Evolutionary conservation across 169 alveolate species (phyloP).

Genomic region (Plasmodium billcollinsi): DNA sequence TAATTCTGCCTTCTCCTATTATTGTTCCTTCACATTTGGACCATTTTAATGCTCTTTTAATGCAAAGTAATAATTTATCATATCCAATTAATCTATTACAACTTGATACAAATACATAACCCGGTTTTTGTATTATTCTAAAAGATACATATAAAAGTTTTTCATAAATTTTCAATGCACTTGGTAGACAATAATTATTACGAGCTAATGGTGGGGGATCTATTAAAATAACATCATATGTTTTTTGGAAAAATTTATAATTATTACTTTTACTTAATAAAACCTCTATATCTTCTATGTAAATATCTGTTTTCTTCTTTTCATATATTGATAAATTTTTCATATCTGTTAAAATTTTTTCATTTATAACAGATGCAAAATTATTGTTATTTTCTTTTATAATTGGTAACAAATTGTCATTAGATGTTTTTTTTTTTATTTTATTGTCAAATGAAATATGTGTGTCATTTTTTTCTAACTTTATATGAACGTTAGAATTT

Average conservation of each 20-base stretch:
- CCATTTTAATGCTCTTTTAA: slow-evolving; percentile 63
- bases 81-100: slow-evolving; percentile 72
- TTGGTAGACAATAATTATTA: slow-evolving; percentile 56
- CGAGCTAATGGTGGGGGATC: slow-evolving; percentile 77
- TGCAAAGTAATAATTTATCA: slow-evolving; percentile 43
- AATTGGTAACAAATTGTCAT: not conserved
- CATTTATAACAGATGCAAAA: not conserved
- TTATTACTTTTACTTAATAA: slow-evolving; percentile 53
- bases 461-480: not conserved
- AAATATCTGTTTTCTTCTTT: slow-evolving; percentile 15
- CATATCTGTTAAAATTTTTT: slow-evolving; percentile 30
- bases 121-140: slow-evolving; percentile 70
- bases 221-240: slow-evolving; percentile 74
- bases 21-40: slow-evolving; percentile 73
- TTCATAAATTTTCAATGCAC: slow-evolving; percentile 69
- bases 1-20: slow-evolving; percentile 72
- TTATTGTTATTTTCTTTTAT: not conserved
- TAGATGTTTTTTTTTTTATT: not conserved
- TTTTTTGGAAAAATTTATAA: slow-evolving; percentile 65
- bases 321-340: slow-evolving; percentile 57
- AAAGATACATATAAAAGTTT: slow-evolving; percentile 74
- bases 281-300: slow-evolving; percentile 42
- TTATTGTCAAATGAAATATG: not conserved
- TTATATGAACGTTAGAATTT: not conserved
- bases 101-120: slow-evolving; percentile 77